A percentile compares a stretch with the other conserved stretches of the same genome.
These are phyloP conservation scores for Kodamaea lidongshanica DNA, from an alignment of 805 yeast species.

Conservation along the genomic window DNA sequence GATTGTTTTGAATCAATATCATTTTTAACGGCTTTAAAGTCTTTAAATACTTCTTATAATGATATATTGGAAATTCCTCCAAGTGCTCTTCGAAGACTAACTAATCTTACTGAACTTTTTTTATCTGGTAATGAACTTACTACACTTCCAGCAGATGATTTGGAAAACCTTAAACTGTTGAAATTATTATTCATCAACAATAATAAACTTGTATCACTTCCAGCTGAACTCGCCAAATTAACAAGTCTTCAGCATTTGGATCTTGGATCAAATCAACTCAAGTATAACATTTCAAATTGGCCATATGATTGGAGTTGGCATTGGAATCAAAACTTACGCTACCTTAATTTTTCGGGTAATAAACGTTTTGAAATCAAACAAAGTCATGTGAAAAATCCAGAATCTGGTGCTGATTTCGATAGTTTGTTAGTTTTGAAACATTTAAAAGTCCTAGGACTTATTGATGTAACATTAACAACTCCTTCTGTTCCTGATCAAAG, in stretches of 20 bases:
- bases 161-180: slow-evolving; percentile 55
- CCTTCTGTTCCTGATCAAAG: slow-evolving; percentile 89
- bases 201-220: slow-evolving; percentile 78
- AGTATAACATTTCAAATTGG: slow-evolving; percentile 89
- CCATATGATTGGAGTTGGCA: slow-evolving; percentile 99
- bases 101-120: slow-evolving; percentile 56
- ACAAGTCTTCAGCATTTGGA: slow-evolving; percentile 64
- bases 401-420: slow-evolving; percentile 60
- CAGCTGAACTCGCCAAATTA: slow-evolving; percentile 78
- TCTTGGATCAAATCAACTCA: slow-evolving; percentile 83
- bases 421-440: slow-evolving; percentile 56
- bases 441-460: slow-evolving; percentile 71
- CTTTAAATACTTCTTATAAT: slow-evolving; percentile 77
- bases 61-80: slow-evolving; percentile 74
- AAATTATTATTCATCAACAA: slow-evolving; percentile 67
- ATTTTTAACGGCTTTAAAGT: slow-evolving; percentile 48
- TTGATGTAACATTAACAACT: slow-evolving; percentile 92
- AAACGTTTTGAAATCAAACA: slow-evolving; percentile 84
- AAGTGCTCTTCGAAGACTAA: slow-evolving; percentile 57
- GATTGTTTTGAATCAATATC: slow-evolving; percentile 66
- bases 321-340: slow-evolving; percentile 66
- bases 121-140: slow-evolving; percentile 79
- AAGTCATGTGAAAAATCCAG: slow-evolving; percentile 48
- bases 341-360: slow-evolving; percentile 88
- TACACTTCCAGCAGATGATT: slow-evolving; percentile 79